Conservation (phyloP, 2,329 filamentous ascomycete genomes). For the Ophiostoma sp. region DNA sequence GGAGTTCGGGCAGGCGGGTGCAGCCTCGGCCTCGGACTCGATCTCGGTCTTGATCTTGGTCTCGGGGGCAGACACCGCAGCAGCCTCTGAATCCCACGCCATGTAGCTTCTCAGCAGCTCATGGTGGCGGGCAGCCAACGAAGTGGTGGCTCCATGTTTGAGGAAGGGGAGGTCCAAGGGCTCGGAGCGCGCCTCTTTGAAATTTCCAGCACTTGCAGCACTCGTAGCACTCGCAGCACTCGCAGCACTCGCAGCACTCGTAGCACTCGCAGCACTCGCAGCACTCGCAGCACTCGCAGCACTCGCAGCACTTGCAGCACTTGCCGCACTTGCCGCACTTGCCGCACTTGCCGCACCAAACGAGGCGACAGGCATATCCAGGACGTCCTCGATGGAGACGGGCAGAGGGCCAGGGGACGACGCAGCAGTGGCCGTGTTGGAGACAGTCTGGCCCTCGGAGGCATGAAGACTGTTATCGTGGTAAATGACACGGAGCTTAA, state of each 20-base stretch:
- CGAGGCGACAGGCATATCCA: slow-evolving; percentile 29
- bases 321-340: too few species aligned
- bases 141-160: too few species aligned
- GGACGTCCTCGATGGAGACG: slow-evolving; percentile 49
- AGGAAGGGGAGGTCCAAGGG: too few species aligned
- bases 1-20: not conserved
- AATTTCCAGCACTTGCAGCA: too few species aligned
- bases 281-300: too few species aligned
- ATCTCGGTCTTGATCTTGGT: not conserved
- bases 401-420: slow-evolving; percentile 19
- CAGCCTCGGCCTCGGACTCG: not conserved
- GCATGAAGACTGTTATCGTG: slow-evolving; percentile 4
- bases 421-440: slow-evolving; percentile 17
- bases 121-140: too few species aligned
- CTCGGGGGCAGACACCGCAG: not conserved
- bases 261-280: too few species aligned
- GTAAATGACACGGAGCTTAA: slow-evolving; percentile 70
- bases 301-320: too few species aligned
- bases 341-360: not conserved
- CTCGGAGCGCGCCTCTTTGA: too few species aligned
- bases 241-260: too few species aligned
- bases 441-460: not conserved
- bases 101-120: not conserved
- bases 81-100: too few species aligned
- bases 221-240: too few species aligned